Evolutionary conservation across 2,329 filamentous ascomycete genomes (phyloP).

Genomic region (Xylariaceae sp.): DNA sequence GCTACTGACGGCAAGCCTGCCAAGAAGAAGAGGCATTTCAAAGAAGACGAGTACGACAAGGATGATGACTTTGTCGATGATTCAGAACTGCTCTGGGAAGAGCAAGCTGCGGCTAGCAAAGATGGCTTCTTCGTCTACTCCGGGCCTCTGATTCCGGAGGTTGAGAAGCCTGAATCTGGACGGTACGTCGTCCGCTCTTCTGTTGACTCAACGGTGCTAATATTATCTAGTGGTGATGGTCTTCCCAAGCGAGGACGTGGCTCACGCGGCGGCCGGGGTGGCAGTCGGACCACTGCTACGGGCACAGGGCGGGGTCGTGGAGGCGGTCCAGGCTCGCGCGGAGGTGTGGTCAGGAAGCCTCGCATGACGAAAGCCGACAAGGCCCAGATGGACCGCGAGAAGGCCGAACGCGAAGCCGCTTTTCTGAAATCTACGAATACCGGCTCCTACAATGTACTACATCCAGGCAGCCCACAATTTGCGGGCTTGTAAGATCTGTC

Average conservation of each 20-base stretch:
- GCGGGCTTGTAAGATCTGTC: conserved; percentile 32
- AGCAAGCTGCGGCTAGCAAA: conserved; percentile 88
- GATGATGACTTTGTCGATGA: conserved; percentile 89
- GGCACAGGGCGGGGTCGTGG: conserved; percentile 47
- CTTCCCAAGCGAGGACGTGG: conserved; percentile 70
- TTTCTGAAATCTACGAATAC: conserved; percentile 34
- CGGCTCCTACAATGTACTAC: conserved; percentile 37
- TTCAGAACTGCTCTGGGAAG: conserved; percentile 92
- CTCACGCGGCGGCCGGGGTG: conserved; percentile 50
- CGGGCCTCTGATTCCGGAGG: conserved; percentile 85
- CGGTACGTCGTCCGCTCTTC: conserved; percentile 45
- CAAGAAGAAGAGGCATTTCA: conserved; percentile 79
- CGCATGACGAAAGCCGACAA: conserved; percentile 86
- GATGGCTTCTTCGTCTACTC: conserved; percentile 99
- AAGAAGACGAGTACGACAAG: conserved; percentile 82
- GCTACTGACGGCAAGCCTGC: conserved; percentile 61
- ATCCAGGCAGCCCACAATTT: conserved; percentile 39
- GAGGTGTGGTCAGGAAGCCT: conserved; percentile 76
- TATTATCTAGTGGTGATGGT: conserved; percentile 64
- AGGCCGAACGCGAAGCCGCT: conserved; percentile 67
- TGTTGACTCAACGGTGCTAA: conserved; percentile 39
- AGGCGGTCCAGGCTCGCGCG: conserved; percentile 57
- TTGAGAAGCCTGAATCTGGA: conserved; percentile 67
- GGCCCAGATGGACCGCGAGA: conserved; percentile 78
- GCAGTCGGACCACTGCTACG: conserved; percentile 62